phyloP scores from a whole-genome alignment of 176 grass and related monocot genomes.

The Avena eriantha region DNA sequence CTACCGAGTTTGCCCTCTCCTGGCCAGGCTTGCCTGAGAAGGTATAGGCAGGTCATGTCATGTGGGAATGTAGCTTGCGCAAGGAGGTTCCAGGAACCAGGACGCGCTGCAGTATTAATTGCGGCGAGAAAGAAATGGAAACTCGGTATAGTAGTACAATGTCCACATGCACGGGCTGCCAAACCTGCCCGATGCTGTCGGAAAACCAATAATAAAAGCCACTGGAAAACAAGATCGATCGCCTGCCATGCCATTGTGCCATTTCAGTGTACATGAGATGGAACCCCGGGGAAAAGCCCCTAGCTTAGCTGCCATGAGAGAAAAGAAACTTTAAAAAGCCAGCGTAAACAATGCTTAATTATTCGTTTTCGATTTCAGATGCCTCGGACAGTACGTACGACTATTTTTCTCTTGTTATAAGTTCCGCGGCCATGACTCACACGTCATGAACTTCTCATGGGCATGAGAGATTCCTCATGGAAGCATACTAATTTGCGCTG shows the following conservation, averaged over 20 bases:
- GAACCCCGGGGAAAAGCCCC: background rate
- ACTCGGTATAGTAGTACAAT: background rate
- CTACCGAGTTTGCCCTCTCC: constrained; percentile 11
- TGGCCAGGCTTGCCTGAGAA: constrained; percentile 23
- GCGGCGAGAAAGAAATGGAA: constrained; percentile 20
- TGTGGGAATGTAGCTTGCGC: constrained; percentile 27
- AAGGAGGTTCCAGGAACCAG: constrained; percentile 13
- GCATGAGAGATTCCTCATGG: background rate
- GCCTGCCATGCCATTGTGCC: background rate
- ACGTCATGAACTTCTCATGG: background rate
- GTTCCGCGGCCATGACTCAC: no score
- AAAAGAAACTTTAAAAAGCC: background rate
- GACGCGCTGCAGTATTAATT: constrained; percentile 23
- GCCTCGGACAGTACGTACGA: no score
- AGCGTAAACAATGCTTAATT: background rate
- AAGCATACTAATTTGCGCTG: background rate
- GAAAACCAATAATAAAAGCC: constrained; percentile 35
- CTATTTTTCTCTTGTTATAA: no score
- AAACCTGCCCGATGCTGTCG: constrained; percentile 51
- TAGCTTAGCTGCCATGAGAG: background rate
- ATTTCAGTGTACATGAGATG: background rate
- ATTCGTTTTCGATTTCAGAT: constrained; percentile 1
- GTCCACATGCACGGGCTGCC: constrained; percentile 47
- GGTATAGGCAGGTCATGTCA: constrained; percentile 3
- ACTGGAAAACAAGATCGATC: background rate